These are phyloP conservation scores for Acer negundo DNA, from an alignment of 345 rosid species.

Conservation along the genomic window DNA sequence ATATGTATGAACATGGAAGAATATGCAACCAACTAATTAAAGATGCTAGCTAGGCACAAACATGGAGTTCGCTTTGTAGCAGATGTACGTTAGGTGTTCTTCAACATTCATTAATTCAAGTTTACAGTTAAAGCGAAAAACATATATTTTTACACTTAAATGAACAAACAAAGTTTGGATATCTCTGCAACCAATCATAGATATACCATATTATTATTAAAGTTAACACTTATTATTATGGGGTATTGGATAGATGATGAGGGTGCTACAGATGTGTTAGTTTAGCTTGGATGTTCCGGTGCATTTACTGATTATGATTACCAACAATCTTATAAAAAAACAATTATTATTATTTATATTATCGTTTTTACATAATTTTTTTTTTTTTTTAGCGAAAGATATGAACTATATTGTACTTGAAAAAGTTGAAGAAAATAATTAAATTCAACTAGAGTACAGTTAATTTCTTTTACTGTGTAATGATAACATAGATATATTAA, in stretches of 20 bases:
- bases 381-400: too few relatives aligned
- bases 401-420: not conserved
- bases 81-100: not conserved
- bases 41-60: not conserved
- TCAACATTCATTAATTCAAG: conserved; percentile 11
- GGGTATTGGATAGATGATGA: too few relatives aligned
- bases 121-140: not conserved
- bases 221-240: too few relatives aligned
- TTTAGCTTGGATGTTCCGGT: too few relatives aligned
- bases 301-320: too few relatives aligned
- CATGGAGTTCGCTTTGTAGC: not conserved
- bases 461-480: not conserved
- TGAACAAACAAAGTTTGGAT: not conserved
- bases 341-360: too few relatives aligned
- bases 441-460: not conserved
- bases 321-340: too few relatives aligned
- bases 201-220: too few relatives aligned
- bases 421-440: too few relatives aligned
- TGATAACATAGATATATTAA: not conserved
- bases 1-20: conserved; percentile 1
- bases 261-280: too few relatives aligned
- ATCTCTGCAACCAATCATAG: not conserved
- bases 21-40: not conserved
- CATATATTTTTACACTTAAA: not conserved
- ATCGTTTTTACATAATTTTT: too few relatives aligned